Percentiles rank a stretch among this genome's conserved stretches.
Conservation (phyloP, 2,329 filamentous ascomycete genomes). For the Diatrype stigma region DNA sequence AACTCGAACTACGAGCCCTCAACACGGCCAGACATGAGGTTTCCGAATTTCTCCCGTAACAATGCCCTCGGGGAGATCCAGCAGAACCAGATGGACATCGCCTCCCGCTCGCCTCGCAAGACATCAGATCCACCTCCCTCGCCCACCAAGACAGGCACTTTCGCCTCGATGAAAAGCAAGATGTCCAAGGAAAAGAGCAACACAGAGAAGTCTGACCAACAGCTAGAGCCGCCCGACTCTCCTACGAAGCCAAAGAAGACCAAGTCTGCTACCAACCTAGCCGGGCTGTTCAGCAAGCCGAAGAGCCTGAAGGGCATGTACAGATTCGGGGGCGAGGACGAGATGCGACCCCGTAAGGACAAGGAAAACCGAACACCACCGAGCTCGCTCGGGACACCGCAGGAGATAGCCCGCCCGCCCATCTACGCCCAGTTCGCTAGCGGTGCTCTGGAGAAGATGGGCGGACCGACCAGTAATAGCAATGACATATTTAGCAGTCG, state of each 20-base stretch:
- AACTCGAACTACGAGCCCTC: slow-evolving; percentile 16
- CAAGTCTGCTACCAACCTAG: slow-evolving; percentile 82
- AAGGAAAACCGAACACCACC: slow-evolving; percentile 78
- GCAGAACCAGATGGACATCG: slow-evolving; percentile 41
- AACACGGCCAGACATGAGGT: slow-evolving; percentile 24
- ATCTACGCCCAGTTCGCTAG: slow-evolving; percentile 75
- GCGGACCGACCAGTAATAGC: slow-evolving; percentile 7
- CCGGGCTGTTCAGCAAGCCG: slow-evolving; percentile 67
- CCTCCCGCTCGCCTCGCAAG: slow-evolving; percentile 23
- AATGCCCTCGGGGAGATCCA: slow-evolving; percentile 53
- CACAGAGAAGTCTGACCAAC: slow-evolving; percentile 27
- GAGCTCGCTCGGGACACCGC: slow-evolving; percentile 35
- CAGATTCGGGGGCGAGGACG: slow-evolving; percentile 46
- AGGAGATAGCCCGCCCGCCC: slow-evolving; percentile 53
- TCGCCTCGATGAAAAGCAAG: slow-evolving; percentile 36
- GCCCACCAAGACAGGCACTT: slow-evolving; percentile 21
- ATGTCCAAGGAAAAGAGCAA: slow-evolving; percentile 29
- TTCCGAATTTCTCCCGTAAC: slow-evolving; percentile 34
- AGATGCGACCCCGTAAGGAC: slow-evolving; percentile 52
- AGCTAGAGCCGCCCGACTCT: slow-evolving; percentile 37
- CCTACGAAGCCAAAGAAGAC: slow-evolving; percentile 68
- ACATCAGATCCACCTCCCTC: slow-evolving; percentile 16
- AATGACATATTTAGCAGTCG: slow-evolving; percentile 6
- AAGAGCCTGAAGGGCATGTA: slow-evolving; percentile 69
- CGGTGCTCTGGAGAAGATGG: slow-evolving; percentile 26